Conservation (phyloP, 257 asterid genomes). For the Linderniella brevidens region DNA sequence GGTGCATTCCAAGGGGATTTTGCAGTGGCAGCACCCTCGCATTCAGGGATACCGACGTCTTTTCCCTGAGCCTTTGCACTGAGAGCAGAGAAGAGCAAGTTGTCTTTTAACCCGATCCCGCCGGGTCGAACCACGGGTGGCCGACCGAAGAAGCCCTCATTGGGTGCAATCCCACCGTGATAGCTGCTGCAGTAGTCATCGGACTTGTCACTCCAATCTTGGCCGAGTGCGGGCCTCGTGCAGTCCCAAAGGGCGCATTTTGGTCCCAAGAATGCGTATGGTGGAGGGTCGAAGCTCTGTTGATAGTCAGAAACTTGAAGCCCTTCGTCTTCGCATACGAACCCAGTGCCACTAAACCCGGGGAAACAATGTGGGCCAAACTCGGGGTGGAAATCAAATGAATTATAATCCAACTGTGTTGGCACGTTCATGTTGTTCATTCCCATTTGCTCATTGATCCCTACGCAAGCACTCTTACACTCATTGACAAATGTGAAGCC, state of each 20-base stretch:
- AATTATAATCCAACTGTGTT: conserved; percentile 36
- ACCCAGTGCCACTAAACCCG: conserved; percentile 37
- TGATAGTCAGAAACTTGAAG: conserved; percentile 35
- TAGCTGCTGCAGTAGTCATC: conserved; percentile 37
- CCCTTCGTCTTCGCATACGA: conserved; percentile 32
- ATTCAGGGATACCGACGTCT: conserved; percentile 86
- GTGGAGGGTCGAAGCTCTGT: conserved; percentile 60
- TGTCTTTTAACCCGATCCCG: conserved; percentile 89
- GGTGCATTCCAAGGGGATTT: conserved; percentile 99
- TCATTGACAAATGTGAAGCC: no score
- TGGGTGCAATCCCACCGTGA: conserved; percentile 62
- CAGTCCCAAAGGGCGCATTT: conserved; percentile 98
- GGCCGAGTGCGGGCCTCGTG: conserved; percentile 36
- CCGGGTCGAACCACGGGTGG: conserved; percentile 79
- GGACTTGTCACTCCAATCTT: conserved; percentile 37
- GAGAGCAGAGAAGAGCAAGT: conserved; percentile 79
- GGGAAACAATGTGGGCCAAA: conserved; percentile 49
- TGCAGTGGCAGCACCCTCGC: conserved; percentile 97
- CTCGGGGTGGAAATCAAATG: conserved; percentile 42
- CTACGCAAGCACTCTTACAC: conserved; percentile 17
- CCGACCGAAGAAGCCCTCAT: conserved; percentile 65
- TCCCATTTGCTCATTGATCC: conserved; percentile 15
- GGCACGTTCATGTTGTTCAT: conserved; percentile 16
- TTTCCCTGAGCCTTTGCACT: conserved; percentile 70
- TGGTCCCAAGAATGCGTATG: conserved; percentile 87